Base-by-base conservation (phyloP, 2,329 filamentous ascomycete genomes). In the Aureobasidium uvarum region DNA sequence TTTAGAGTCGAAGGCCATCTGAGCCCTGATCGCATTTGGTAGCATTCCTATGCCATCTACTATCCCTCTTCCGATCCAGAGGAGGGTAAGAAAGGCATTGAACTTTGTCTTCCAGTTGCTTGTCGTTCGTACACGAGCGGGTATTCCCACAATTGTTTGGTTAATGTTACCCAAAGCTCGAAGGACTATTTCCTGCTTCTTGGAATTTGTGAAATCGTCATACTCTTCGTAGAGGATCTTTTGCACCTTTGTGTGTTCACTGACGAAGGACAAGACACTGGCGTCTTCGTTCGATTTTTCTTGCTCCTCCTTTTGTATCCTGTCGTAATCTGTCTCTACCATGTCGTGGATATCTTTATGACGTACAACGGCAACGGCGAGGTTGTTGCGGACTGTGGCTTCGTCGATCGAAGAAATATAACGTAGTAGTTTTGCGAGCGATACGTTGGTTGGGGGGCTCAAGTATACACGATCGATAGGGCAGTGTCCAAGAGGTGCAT, bases 71-170 rank as follows among this genome's bases (percentile, higher is more conserved):
- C 50, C 50, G 20, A 54, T 54, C 50, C 50, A 54, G 28, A 54
- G 10, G 50, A 54, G 50, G 28, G 18, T 54, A 20, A 54, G 31
- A 6, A 54, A 54, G n/a, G 50, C 50, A 36, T 54, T 54, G 31
- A 54, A 54, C 31, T 54, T 54, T 33, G 50, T 54, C 20, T 23
- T 54, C 50, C 50, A 54, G n/a, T 38, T 36, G 7, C 50, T 54
- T 23, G 28, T 36, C 2, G 31, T n/a, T 23, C 50, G 50, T n/a
- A 54, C 50, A 23, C 6, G 50, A 14, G 28, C 5, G 14, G 50
- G 31, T 6, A 54, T 54, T 18, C 28, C 31, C 50, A 38, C 36
- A 31, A 36, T 54, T 6, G 18, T 54, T 36, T 23, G 25, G 23
- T 36, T 54, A 31, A 54, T 54, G 1, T 18, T 33, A 0, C 10